phyloP scores from a whole-genome alignment of 2,329 filamentous ascomycete species.

The Neofusicoccum sp. region DNA sequence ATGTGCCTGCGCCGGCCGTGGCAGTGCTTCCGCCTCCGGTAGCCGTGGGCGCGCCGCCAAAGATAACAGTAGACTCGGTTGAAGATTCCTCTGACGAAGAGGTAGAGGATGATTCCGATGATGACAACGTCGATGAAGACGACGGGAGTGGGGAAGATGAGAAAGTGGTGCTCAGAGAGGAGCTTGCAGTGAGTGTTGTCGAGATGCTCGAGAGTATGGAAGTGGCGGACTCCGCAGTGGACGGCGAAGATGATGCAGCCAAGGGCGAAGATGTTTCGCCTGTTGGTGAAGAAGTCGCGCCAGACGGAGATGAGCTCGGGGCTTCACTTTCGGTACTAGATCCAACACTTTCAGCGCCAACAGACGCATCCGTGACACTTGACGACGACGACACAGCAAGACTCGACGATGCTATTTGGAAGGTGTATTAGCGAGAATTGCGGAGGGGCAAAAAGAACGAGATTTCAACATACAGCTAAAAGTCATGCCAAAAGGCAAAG shows the following conservation, averaged over 20 bases:
- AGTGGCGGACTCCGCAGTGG: background rate
- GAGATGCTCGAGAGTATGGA: background rate
- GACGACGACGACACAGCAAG: background rate
- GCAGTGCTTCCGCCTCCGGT: slow-evolving; percentile 22
- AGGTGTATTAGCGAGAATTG: background rate
- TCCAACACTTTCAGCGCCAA: background rate
- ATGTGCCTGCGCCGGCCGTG: slow-evolving; percentile 16
- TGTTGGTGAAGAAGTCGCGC: background rate
- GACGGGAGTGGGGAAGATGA: background rate
- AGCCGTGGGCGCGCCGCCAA: slow-evolving; percentile 24
- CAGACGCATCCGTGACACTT: background rate
- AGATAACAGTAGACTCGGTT: slow-evolving; percentile 24
- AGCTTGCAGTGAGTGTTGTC: background rate
- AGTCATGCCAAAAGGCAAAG: background rate
- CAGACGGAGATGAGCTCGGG: background rate
- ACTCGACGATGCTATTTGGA: background rate
- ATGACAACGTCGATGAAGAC: slow-evolving; percentile 5
- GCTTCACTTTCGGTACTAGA: background rate
- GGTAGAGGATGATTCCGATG: slow-evolving; percentile 19
- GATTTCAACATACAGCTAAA: background rate
- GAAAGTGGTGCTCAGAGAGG: background rate
- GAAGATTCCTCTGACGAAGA: slow-evolving; percentile 22
- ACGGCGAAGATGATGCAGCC: background rate
- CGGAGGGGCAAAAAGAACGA: background rate
- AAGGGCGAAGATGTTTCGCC: background rate